phyloP scores from a whole-genome alignment of 2,329 filamentous ascomycete genomes.

The Trichocomaceae sp. region DNA sequence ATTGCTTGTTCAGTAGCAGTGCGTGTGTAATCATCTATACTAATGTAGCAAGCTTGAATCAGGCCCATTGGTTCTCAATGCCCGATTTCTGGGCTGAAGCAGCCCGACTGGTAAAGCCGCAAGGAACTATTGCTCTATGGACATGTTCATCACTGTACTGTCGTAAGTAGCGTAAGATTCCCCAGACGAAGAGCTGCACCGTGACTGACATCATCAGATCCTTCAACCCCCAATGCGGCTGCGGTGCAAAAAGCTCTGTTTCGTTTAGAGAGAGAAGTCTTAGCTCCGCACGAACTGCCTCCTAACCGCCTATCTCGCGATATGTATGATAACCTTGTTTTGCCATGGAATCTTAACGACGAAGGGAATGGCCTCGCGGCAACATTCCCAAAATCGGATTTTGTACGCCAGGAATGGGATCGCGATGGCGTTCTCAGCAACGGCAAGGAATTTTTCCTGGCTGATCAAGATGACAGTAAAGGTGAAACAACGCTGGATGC shows the following conservation, averaged over 20 bases:
- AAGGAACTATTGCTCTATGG: constrained; percentile 53
- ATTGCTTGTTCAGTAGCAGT: not conserved
- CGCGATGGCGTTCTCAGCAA: constrained; percentile 24
- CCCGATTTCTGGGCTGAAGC: constrained; percentile 45
- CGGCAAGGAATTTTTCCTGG: constrained; percentile 24
- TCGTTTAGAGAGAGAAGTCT: constrained; percentile 29
- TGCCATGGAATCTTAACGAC: constrained; percentile 43
- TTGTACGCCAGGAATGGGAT: constrained; percentile 41
- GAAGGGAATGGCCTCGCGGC: constrained; percentile 24
- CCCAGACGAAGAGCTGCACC: not conserved
- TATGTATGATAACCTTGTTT: constrained; percentile 38
- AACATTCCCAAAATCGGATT: constrained; percentile 36
- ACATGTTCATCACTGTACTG: constrained; percentile 18
- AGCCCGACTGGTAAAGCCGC: constrained; percentile 42
- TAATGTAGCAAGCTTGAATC: not conserved
- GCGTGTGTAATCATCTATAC: not conserved
- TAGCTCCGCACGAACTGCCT: constrained; percentile 35
- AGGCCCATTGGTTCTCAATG: constrained; percentile 55
- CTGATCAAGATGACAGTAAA: constrained; percentile 7
- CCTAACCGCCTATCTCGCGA: constrained; percentile 40
- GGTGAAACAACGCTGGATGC: constrained; percentile 17
- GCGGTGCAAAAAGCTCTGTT: constrained; percentile 40
- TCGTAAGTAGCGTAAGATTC: constrained; percentile 19
- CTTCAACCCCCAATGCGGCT: constrained; percentile 34
- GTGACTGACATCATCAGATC: constrained; percentile 11